Evolutionary conservation across 2,329 filamentous ascomycete species (phyloP).

Genomic region (Arachnopeziza araneosa): DNA sequence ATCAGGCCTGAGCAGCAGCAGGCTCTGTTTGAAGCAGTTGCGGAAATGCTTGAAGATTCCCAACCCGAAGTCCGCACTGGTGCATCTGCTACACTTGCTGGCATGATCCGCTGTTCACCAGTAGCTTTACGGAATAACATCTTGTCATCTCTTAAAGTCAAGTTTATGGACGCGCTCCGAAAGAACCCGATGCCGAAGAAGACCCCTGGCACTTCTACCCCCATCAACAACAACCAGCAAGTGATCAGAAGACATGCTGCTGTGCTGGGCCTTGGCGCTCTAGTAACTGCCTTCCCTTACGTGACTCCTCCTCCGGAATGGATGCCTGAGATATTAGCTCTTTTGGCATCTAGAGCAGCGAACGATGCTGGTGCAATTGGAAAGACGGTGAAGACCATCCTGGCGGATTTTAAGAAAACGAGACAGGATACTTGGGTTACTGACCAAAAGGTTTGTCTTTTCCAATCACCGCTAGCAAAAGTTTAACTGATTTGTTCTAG

Average conservation of each 20-base stretch:
- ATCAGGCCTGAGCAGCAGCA: constrained; percentile 70
- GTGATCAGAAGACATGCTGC: constrained; percentile 82
- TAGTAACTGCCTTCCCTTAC: constrained; percentile 96
- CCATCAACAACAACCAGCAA: constrained; percentile 66
- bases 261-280: constrained; percentile 80
- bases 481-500: constrained; percentile 34
- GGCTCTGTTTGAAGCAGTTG: constrained; percentile 84
- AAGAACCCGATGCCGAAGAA: constrained; percentile 85
- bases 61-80: constrained; percentile 93
- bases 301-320: constrained; percentile 84
- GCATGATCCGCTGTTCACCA: constrained; percentile 97
- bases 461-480: constrained; percentile 11
- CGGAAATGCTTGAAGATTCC: constrained; percentile 84
- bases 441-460: constrained; percentile 79
- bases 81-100: constrained; percentile 86
- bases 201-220: constrained; percentile 60
- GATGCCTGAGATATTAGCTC: constrained; percentile 90
- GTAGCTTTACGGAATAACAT: constrained; percentile 70
- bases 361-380: constrained; percentile 88
- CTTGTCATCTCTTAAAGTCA: constrained; percentile 67
- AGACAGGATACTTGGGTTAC: constrained; percentile 98
- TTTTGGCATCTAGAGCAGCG: constrained; percentile 77
- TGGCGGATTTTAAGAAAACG: constrained; percentile 99
- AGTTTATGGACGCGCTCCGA: constrained; percentile 72
- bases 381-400: constrained; percentile 87